Base-by-base conservation (phyloP, 2,329 filamentous ascomycete genomes). In the Fusarium napiforme region DNA sequence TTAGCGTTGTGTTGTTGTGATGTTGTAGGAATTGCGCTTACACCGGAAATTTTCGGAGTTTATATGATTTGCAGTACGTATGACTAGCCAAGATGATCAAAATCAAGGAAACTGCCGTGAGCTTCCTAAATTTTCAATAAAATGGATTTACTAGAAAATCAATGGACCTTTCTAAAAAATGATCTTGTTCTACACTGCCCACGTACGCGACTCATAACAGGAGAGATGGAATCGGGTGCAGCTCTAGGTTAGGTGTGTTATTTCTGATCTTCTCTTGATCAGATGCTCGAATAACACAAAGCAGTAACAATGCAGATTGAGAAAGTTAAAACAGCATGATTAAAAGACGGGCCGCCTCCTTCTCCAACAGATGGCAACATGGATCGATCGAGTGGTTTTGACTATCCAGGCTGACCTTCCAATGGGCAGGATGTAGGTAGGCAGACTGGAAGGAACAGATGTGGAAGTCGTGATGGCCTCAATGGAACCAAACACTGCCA, bases 1-100 rank as follows among this genome's bases (percentile, higher is more conserved):
- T 49, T 49, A 46, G 45, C 58, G 28, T 46, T 59, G 42, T 57
- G 30, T 19, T 55, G 49, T 45, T 46, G 6, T 52, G 55, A 37
- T 64, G 43, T 46, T 67, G n/a, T 32, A 28, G 36, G 32, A 34
- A 49, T 34, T 39, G 30, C 36, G 49, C 28, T 59, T 49, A 28
- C n/a, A 37, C 69, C 64, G 71, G 71, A 67, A 55, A 49, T 57
- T 65, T 30, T 65, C 71, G 71, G 71, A 61, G 50, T 61, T 52
- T 30, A n/a, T 36, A 19, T 36, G 11, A 36, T 30, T 43, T 28
- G 32, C 12, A 28, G 43, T 40, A 55, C 23, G 34, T 32, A 30
- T 59, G 56, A 30, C 53, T 28, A 53, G 28, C 37, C 28, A 40
- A 39, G 12, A 6, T 16, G 12, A 37, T 37, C 36, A 19, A 37